These are phyloP conservation scores for Daldinia grandis DNA, from an alignment of 495 filamentous ascomycete species.

Conservation along the genomic window DNA sequence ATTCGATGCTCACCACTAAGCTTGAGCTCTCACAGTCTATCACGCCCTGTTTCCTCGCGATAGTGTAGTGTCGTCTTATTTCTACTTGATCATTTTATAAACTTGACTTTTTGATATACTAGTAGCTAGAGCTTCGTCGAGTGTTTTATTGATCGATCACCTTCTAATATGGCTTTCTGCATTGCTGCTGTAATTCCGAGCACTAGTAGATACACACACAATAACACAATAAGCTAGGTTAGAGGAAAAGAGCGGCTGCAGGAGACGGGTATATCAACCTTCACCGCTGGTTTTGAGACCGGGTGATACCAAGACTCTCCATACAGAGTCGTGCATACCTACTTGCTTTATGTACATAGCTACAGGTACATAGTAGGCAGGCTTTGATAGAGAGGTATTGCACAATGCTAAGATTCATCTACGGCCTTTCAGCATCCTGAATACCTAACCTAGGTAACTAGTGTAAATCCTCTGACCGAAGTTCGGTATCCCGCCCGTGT, in stretches of 20 bases:
- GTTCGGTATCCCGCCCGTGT: conserved; percentile 18
- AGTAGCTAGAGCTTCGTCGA: not conserved
- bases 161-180: not conserved
- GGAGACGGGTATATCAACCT: conserved; percentile 31
- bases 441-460: no score
- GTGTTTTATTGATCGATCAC: conserved; percentile 7
- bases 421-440: conserved; percentile 7
- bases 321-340: conserved; percentile 13
- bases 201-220: not conserved
- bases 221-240: not conserved
- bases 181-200: conserved; percentile 2
- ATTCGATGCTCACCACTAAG: not conserved
- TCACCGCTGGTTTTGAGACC: conserved; percentile 42
- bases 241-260: conserved; percentile 3
- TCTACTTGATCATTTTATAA: not conserved
- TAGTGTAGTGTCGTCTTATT: not conserved
- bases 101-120: not conserved
- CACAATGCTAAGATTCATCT: not conserved
- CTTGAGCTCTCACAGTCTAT: not conserved
- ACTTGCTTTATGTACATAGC: conserved; percentile 2
- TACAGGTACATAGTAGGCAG: not conserved
- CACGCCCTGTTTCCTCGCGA: not conserved
- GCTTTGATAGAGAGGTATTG: conserved; percentile 23
- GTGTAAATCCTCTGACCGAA: conserved; percentile 18
- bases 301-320: conserved; percentile 38